phyloP scores from a whole-genome alignment of 2,329 filamentous ascomycete genomes.

The Cryphonectria carpinicola region DNA sequence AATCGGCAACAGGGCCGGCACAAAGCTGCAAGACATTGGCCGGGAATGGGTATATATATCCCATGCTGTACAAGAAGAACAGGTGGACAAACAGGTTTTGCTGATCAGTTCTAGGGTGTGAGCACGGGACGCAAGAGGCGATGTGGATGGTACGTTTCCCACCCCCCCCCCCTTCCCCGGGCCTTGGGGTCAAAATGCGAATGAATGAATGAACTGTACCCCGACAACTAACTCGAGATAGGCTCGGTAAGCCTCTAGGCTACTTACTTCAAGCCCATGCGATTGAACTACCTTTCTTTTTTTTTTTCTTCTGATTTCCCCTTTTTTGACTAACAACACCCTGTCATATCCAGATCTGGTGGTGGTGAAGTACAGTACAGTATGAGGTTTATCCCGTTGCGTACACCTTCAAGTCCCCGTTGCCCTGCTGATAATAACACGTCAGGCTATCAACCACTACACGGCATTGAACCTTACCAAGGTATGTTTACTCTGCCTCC shows the following conservation, averaged over 20 bases:
- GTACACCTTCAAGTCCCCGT: neutral
- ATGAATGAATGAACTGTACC: neutral
- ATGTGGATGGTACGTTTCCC: constrained; percentile 51
- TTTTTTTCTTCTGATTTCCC: too few relatives aligned
- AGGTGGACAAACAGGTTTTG: neutral
- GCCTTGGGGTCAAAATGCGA: neutral
- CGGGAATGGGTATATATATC: constrained; percentile 33
- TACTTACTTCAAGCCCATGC: neutral
- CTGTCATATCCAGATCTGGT: constrained; percentile 56
- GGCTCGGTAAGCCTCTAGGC: constrained; percentile 36
- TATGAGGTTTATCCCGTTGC: neutral
- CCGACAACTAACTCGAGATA: neutral
- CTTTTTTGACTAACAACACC: too few relatives aligned
- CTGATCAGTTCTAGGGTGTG: constrained; percentile 32
- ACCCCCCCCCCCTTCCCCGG: too few relatives aligned
- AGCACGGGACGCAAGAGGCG: constrained; percentile 59
- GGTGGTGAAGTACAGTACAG: constrained; percentile 65
- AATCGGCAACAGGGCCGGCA: constrained; percentile 33
- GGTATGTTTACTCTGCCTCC: neutral
- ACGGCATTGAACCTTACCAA: constrained; percentile 60
- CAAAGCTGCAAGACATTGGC: constrained; percentile 45
- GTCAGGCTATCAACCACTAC: constrained; percentile 65
- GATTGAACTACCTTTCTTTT: neutral
- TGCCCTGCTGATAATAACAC: neutral
- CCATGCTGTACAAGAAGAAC: neutral